Evolutionary conservation across 352 stramenopile species (phyloP).

Genomic region (Phytopythium mirpurense): DNA sequence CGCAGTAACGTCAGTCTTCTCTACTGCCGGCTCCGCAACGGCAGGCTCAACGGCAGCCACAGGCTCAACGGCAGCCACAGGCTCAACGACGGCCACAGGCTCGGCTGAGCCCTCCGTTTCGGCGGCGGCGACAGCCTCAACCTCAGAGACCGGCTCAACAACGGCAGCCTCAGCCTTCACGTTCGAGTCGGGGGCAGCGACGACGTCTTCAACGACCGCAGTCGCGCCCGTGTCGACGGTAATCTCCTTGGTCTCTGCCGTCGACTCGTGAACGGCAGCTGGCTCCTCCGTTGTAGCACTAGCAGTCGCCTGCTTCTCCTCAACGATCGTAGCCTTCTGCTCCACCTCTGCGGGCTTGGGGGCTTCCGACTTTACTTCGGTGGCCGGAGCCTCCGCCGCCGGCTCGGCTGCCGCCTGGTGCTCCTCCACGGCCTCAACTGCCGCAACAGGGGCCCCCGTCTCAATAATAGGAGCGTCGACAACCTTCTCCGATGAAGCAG

Average conservation of each 20-base stretch:
- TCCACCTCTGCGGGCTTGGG: background rate
- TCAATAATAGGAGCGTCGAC: background rate
- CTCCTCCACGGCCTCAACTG: background rate
- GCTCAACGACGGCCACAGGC: background rate
- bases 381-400: background rate
- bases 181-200: background rate
- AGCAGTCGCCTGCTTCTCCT: constrained; percentile 4
- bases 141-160: background rate
- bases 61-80: background rate
- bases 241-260: background rate
- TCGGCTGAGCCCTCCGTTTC: background rate
- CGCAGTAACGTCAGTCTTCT: no score
- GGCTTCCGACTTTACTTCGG: constrained; percentile 1
- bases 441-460: background rate
- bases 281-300: constrained; percentile 3
- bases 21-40: no score
- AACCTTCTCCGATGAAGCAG: background rate
- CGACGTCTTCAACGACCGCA: background rate
- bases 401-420: constrained; percentile 1
- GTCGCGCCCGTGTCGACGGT: background rate
- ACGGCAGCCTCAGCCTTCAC: background rate
- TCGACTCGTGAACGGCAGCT: background rate
- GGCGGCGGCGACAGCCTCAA: background rate
- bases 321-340: background rate
- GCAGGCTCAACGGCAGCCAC: no score